Conservation (phyloP, 805 yeast species). For the Ogataea saltuana region DNA sequence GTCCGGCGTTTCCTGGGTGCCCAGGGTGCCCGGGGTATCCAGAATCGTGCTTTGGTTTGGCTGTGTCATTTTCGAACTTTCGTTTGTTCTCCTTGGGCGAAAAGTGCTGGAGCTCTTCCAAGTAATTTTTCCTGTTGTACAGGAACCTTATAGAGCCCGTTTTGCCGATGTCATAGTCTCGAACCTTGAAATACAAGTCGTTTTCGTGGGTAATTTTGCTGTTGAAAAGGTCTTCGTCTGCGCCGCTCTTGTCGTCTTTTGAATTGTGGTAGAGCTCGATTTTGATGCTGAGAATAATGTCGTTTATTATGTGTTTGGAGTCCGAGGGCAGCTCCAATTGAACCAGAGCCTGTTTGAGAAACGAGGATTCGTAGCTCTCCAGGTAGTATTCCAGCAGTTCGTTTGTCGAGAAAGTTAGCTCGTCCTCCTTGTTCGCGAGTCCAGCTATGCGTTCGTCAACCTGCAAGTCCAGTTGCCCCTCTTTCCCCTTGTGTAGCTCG, state of each 20-base stretch:
- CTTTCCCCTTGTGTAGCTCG: slow-evolving; percentile 20
- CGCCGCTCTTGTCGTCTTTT: slow-evolving; percentile 2
- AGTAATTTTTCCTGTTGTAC: slow-evolving; percentile 31
- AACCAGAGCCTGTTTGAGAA: slow-evolving; percentile 23
- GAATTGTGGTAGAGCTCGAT: slow-evolving; percentile 27
- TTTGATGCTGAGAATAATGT: slow-evolving; percentile 33
- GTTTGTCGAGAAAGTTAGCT: slow-evolving; percentile 18
- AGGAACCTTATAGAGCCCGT: slow-evolving; percentile 36
- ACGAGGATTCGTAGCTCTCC: slow-evolving; percentile 31
- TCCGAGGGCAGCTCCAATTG: slow-evolving; percentile 22
- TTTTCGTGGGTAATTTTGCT: slow-evolving; percentile 10
- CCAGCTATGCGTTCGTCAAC: slow-evolving; percentile 18
- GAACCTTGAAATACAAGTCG: slow-evolving; percentile 32
- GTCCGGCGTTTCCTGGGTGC: too few relatives aligned
- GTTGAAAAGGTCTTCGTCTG: slow-evolving; percentile 3
- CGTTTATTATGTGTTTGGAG: slow-evolving; percentile 28
- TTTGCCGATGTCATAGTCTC: slow-evolving; percentile 35
- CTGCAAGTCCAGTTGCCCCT: slow-evolving; percentile 10
- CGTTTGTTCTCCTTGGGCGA: slow-evolving; percentile 7
- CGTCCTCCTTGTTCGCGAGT: slow-evolving; percentile 10
- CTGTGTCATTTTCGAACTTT: slow-evolving; percentile 8
- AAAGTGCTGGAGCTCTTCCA: slow-evolving; percentile 27
- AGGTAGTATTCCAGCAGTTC: slow-evolving; percentile 35
- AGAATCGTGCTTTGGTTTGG: slow-evolving; percentile 1
- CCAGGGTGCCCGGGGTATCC: background rate